Evolutionary conservation across 805 yeast genomes (phyloP), one percentile per base, ranked within the genome.

Genomic region (Candida taoyuanica): DNA sequence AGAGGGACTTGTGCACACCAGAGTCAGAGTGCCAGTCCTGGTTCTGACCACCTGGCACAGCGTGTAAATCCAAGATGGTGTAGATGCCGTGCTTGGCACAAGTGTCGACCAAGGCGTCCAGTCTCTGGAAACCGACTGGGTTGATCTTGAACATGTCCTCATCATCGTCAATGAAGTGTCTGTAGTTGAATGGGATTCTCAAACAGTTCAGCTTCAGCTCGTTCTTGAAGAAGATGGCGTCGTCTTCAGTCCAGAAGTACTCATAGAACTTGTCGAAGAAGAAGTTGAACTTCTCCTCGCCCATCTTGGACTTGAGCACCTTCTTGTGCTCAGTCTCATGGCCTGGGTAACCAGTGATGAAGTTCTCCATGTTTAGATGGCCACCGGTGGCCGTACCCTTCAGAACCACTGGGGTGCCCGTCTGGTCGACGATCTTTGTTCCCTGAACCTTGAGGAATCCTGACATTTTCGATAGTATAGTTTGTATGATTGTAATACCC

Each of bases 1-100:
- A 71, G 17, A 70, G 36, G 3, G 76, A 60, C 52, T 67, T 66
- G 55, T 70, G 73, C 46, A 68, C 58, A 3, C 64, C 68, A 1
- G 71, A 63, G 52, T 73, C 78, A 17, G 63, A 51, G 48, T 72
- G 78, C 78, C 77, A 73, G 48, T 68, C 76, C 55, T 71, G 77
- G 50, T 68, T 71, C 53, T 72, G 76, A 19, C 77, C 76, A 36
- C 77, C 78, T 13, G 77, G 77, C 17, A 55, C 61, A 12, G 76
- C 60, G 44, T 73, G 77, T 20, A 73, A 59, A 44, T 72, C 78
- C 34, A 72, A 59, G 37, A 72, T 62, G 31, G 72, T 65, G 49
- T 71, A 73, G 35, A 73, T 68, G 4, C 70, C 73, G 45, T 71
- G 58, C 39, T 60, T 61, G 19, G 75, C 52, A 49, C 76, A 71